Evolutionary conservation across 2,329 filamentous ascomycete species (phyloP), one percentile per base, ranked within the genome.

Genomic region (Delphinella strobiligena): DNA sequence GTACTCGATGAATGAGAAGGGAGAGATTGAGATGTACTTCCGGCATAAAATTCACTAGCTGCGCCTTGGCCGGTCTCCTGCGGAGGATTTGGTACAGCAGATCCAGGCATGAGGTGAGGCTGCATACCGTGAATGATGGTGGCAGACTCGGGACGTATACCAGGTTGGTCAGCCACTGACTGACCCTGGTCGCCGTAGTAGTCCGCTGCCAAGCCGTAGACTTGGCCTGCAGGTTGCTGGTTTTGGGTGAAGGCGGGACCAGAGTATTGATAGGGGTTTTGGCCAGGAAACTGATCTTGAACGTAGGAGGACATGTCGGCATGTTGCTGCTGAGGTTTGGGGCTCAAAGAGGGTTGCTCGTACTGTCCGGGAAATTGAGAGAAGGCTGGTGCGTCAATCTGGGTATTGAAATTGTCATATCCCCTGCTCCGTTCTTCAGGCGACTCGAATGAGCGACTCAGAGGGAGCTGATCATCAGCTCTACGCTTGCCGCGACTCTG

Each of bases 151-250:
- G 71, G 66, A 32, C 75, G 64, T 9, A 75, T 62, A n/a, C 76
- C 76, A 5, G 76, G 75, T 53, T 80, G 76, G 10, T 62, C 53
- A 8, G 61, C 52, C 2, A 80, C 74, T 14, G 72, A 77, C 51
- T 78, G 61, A 9, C 75, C 75, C 49, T 74, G 67, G 51, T 79
- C 75, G 32, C 69, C 66, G 52, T 79, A 80, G 53, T 76, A 80
- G n/a, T 54, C 52, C 12, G 76, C 68, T 4, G 74, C 74, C 27
- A 65, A 63, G 22, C 75, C 76, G 38, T 66, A 66, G n/a, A n/a
- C n/a, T 45, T 46, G 34, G 54, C 45, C 17, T 37, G 15, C 64
- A 61, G 31, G 51, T 49, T 17, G 35, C 35, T 24, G 49, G 41
- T 35, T 17, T 40, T 58, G 38, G 66, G 65, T 39, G 57, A 48